Conservation (phyloP, 2,329 filamentous ascomycete genomes). For the Ophidiomyces ophidiicola region DNA sequence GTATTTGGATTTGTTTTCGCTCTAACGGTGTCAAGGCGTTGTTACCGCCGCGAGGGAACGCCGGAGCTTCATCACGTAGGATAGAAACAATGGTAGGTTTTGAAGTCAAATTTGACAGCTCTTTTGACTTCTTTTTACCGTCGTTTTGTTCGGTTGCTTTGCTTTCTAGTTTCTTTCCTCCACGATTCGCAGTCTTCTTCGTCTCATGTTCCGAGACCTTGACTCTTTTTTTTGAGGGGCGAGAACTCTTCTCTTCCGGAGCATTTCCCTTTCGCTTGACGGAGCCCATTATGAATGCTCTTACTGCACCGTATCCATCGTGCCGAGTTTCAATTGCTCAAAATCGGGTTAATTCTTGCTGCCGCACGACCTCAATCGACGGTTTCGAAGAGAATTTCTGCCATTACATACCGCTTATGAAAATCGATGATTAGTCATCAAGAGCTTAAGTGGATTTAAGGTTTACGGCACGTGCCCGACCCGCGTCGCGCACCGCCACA, state of each 20-base stretch:
- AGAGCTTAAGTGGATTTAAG: neutral
- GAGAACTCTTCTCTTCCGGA: constrained; percentile 26
- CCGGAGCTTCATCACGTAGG: constrained; percentile 63
- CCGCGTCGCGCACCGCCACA: constrained; percentile 9
- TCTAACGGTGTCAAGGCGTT: constrained; percentile 86
- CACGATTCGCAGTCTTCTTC: constrained; percentile 27
- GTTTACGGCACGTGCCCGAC: constrained; percentile 5
- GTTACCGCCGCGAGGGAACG: constrained; percentile 86
- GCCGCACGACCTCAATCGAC: neutral
- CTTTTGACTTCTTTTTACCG: constrained; percentile 16
- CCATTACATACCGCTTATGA: neutral
- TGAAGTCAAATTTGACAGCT: constrained; percentile 13
- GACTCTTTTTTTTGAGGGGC: constrained; percentile 31
- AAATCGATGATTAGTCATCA: neutral
- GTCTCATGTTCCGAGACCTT: constrained; percentile 28
- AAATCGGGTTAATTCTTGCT: constrained; percentile 9
- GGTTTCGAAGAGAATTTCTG: constrained; percentile 10
- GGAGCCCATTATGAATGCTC: constrained; percentile 29
- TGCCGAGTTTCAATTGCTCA: neutral
- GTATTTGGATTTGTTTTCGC: constrained; percentile 88
- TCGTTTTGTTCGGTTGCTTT: constrained; percentile 15
- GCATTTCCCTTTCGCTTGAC: constrained; percentile 36
- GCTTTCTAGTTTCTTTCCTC: constrained; percentile 18
- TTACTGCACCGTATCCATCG: constrained; percentile 1
- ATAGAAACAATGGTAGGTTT: constrained; percentile 29